Evolutionary conservation across 257 asterid genomes (phyloP), one percentile per base, ranked within the genome.

Genomic region (Paraleonurus japonicus): DNA sequence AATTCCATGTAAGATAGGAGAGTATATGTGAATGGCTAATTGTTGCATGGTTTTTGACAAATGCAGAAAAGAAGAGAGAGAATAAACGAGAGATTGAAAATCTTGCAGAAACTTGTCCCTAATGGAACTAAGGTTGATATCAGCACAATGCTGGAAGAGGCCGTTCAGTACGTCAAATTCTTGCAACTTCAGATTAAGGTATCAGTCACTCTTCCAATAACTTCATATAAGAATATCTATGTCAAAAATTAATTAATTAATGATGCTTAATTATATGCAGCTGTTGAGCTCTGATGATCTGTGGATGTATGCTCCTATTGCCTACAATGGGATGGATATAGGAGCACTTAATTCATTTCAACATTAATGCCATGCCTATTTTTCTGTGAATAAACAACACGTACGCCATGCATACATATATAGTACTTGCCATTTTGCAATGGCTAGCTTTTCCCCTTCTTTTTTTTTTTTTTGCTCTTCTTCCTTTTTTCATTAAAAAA

Each of bases 291-390:
- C 89, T 45, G 92, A 88, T 71, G 89, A 86, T 22, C 30, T 72
- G 2, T 88, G 95, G 92, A 88, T 88, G 92, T 85, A 85, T 50
- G 80, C 95, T 70, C 92, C 95, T 0, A 73, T 88, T 20, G 88
- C 92, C 9, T 84, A 86, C 87, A 88, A 86, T 19, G 95, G 89
- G 13, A 85, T 80, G 92, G 83, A 86, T 76, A 65, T 88, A 0
- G 92, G 85, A 12, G 85, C 86, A 19, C 59, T 43, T 35, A 7
- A 35, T 8, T 35, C 12, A 35, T 35, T 35, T 7, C 1, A 5
- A 2, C 47, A 39, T 39, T 39, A 39, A 39, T 30, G 1, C 6
- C 9, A 41, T 41, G 77, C 63, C 61, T 17, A 12, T 61, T 65
- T 81, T 77, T 55, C 63, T 76, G 72, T 63, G 78, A 68, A 81